Conservation (phyloP, 192 early-diverging fungal species). For the Podila epigama region DNA sequence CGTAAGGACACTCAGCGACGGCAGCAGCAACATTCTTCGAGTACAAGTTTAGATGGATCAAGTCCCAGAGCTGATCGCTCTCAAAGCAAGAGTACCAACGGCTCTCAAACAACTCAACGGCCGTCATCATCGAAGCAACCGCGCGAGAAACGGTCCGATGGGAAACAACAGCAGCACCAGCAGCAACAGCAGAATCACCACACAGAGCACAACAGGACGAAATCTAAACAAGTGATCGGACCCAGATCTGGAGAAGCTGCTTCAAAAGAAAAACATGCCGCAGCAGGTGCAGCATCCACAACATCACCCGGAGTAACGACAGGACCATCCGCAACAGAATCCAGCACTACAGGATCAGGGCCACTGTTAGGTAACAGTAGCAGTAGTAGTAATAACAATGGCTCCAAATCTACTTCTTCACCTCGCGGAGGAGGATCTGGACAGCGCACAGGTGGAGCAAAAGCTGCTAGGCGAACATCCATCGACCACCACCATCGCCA, state of each 20-base stretch:
- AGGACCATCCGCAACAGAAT: not conserved
- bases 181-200: conserved; percentile 1
- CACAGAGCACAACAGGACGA: too few species aligned
- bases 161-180: not conserved
- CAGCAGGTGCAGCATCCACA: not conserved
- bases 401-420: not conserved
- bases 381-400: not conserved
- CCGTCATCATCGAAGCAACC: too few species aligned
- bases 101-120: too few species aligned
- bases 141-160: too few species aligned
- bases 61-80: too few species aligned
- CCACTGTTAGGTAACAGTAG: not conserved
- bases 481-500: not conserved
- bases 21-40: too few species aligned
- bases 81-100: too few species aligned
- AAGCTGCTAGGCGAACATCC: not conserved
- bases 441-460: not conserved
- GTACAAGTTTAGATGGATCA: too few species aligned
- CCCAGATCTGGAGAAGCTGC: too few species aligned
- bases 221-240: too few species aligned
- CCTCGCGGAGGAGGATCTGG: conserved; percentile 1
- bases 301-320: not conserved
- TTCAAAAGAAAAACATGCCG: too few species aligned
- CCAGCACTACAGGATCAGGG: not conserved
- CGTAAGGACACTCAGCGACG: too few species aligned